Conservation (phyloP, 495 filamentous ascomycete species). For the Neurospora africana region DNA sequence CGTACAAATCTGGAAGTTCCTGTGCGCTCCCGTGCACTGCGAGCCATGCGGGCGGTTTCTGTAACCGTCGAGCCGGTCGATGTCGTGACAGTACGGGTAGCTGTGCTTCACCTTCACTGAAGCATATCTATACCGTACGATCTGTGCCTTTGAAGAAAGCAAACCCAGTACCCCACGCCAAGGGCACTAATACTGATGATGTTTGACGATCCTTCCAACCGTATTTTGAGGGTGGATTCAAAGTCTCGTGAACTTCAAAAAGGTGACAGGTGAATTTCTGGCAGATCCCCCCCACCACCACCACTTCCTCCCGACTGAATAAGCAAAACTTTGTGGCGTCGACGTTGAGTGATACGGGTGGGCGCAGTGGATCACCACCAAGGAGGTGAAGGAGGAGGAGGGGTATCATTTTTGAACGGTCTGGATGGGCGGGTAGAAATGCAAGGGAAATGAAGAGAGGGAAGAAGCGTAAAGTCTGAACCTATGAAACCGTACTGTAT, state of each 20-base stretch:
- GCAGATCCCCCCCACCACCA: not conserved
- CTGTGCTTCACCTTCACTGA: not conserved
- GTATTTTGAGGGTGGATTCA: not conserved
- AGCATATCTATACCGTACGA: not conserved
- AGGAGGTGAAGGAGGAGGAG: not conserved
- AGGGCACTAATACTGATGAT: not conserved
- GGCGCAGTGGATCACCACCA: not conserved
- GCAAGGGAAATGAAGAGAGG: not conserved
- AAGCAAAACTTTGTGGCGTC: not conserved
- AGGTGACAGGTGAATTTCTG: not conserved
- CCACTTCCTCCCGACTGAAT: not conserved
- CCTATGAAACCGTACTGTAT: not conserved
- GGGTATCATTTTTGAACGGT: not conserved
- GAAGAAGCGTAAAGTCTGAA: not conserved
- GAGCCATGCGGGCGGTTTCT: not conserved
- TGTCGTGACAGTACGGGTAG: not conserved
- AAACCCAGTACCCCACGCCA: not conserved
- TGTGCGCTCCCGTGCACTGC: not conserved
- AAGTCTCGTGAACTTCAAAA: not conserved
- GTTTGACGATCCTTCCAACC: not conserved
- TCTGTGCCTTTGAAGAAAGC: not conserved
- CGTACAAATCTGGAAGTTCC: not conserved
- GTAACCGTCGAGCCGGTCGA: not conserved
- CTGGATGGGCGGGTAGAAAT: not conserved
- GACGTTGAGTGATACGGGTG: not conserved